phyloP scores from a whole-genome alignment of 2,329 filamentous ascomycete genomes.

The Cordyceps fumosorosea region DNA sequence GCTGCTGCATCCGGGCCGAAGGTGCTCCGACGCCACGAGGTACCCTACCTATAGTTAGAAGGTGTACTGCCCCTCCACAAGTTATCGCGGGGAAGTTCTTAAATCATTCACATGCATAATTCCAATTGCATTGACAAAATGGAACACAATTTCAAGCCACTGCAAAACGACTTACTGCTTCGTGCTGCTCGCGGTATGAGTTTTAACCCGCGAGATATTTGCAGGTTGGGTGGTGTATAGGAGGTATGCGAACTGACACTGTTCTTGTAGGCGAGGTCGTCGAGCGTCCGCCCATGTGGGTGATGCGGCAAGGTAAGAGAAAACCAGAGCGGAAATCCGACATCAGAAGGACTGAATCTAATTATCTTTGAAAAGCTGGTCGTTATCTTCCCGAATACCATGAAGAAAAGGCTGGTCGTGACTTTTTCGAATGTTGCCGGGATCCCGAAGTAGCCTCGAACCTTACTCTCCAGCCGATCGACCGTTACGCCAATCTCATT shows the following conservation, averaged over 20 bases:
- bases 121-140: conserved; percentile 33
- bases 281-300: conserved; percentile 93
- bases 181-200: conserved; percentile 77
- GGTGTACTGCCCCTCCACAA: conserved; percentile 3
- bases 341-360: neutral
- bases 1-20: conserved; percentile 1
- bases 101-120: neutral
- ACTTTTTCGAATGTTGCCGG: conserved; percentile 98
- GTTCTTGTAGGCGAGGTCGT: conserved; percentile 67
- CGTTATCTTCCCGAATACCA: conserved; percentile 98
- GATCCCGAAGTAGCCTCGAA: conserved; percentile 88
- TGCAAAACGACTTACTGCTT: conserved; percentile 89
- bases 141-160: conserved; percentile 66
- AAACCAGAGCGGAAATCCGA: neutral
- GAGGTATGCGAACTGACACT: neutral
- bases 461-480: conserved; percentile 88
- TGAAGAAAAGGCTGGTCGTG: conserved; percentile 78
- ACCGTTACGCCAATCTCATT: conserved; percentile 82
- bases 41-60: neutral
- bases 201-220: conserved; percentile 5
- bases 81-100: conserved; percentile 1
- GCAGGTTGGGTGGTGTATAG: conserved; percentile 13
- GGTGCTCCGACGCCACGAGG: conserved; percentile 3
- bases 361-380: conserved; percentile 54
- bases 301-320: conserved; percentile 89